Conservation (phyloP, 352 stramenopile genomes). For the Phytophthora lateralis region DNA sequence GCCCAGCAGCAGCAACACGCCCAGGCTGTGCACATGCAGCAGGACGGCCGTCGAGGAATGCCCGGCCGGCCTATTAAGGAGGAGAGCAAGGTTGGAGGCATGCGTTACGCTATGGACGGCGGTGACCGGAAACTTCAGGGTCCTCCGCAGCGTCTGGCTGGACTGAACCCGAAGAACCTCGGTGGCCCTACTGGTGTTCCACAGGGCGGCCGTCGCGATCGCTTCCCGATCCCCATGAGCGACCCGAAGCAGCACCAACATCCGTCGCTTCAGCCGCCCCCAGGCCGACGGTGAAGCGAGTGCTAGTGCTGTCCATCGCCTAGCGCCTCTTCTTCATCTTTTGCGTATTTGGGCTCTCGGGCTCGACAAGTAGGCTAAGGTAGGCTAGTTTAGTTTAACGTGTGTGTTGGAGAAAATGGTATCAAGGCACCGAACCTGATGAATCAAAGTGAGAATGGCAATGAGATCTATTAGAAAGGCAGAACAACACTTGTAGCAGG, state of each 20-base stretch:
- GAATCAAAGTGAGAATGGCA: slow-evolving; percentile 18
- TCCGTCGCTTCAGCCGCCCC: slow-evolving; percentile 70
- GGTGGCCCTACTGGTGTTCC: slow-evolving; percentile 51
- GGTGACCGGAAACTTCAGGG: slow-evolving; percentile 65
- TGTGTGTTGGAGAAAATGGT: slow-evolving; percentile 41
- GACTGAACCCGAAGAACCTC: slow-evolving; percentile 78
- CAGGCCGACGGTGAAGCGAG: slow-evolving; percentile 60
- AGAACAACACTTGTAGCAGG: slow-evolving; percentile 17
- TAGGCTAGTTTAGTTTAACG: slow-evolving; percentile 43
- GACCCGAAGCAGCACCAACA: slow-evolving; percentile 78
- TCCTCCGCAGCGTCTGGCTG: slow-evolving; percentile 61
- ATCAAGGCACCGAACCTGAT: slow-evolving; percentile 37
- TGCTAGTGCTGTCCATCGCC: slow-evolving; percentile 24
- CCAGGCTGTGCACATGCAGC: slow-evolving; percentile 65
- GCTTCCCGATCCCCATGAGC: slow-evolving; percentile 75
- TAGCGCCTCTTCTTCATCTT: slow-evolving; percentile 34
- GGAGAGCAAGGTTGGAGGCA: slow-evolving; percentile 58
- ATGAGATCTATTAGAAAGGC: slow-evolving; percentile 34
- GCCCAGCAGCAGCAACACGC: slow-evolving; percentile 75
- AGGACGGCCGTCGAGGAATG: slow-evolving; percentile 63
- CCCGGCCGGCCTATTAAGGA: slow-evolving; percentile 72
- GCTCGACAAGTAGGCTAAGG: slow-evolving; percentile 37
- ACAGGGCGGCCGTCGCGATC: slow-evolving; percentile 58
- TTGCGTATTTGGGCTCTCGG: slow-evolving; percentile 30
- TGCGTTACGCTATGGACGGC: slow-evolving; percentile 70